These are phyloP conservation scores for Aspergillus fumigatiaffinis DNA, from an alignment of 2,329 filamentous ascomycete species.

Conservation along the genomic window DNA sequence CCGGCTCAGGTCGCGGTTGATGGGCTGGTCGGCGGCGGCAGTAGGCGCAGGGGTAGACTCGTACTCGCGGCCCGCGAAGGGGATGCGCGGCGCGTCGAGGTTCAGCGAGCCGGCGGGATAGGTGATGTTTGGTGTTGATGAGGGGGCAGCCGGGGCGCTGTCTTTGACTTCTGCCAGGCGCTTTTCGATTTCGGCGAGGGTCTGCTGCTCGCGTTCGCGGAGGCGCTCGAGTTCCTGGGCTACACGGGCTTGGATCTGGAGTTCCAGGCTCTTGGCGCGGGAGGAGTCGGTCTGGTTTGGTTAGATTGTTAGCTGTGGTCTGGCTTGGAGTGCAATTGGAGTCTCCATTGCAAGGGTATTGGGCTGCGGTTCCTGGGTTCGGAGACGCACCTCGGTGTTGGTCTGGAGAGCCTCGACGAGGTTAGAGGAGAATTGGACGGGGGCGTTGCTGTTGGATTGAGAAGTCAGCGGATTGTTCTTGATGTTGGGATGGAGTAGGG, in stretches of 20 bases:
- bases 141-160: slow-evolving; percentile 24
- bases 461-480: slow-evolving; percentile 11
- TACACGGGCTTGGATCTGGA: slow-evolving; percentile 84
- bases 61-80: slow-evolving; percentile 39
- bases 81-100: slow-evolving; percentile 41
- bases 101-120: slow-evolving; percentile 30
- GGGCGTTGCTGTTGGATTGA: slow-evolving; percentile 40
- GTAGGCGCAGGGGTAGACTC: slow-evolving; percentile 15
- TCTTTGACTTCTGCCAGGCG: slow-evolving; percentile 47
- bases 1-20: slow-evolving; percentile 47
- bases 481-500: background rate
- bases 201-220: slow-evolving; percentile 64
- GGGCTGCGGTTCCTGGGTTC: background rate
- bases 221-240: slow-evolving; percentile 79
- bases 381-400: slow-evolving; percentile 69
- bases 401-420: slow-evolving; percentile 78
- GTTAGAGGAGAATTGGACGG: slow-evolving; percentile 71
- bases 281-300: slow-evolving; percentile 75
- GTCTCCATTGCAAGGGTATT: background rate
- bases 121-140: slow-evolving; percentile 16
- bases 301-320: slow-evolving; percentile 1
- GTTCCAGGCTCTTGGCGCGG: slow-evolving; percentile 76
- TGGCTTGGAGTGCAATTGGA: background rate
- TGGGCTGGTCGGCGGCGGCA: slow-evolving; percentile 14
- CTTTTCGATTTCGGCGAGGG: slow-evolving; percentile 65